Evolutionary conservation across 257 asterid species (phyloP).

Genomic region (Anisodus acutangulus): DNA sequence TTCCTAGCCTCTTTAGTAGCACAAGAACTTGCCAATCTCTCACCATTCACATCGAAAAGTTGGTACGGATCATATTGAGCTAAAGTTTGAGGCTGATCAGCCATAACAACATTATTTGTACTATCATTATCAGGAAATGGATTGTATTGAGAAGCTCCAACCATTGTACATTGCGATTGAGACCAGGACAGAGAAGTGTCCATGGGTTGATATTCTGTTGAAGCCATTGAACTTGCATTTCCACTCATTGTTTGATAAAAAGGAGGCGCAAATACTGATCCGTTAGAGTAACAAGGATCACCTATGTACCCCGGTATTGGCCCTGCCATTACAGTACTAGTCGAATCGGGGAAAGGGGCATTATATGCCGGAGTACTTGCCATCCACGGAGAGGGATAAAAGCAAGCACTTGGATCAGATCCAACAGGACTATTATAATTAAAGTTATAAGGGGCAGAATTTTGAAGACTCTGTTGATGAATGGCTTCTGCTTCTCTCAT

Average conservation of each 20-base stretch:
- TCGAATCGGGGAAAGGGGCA: not conserved
- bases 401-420: conserved; percentile 34
- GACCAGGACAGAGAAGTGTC: conserved; percentile 61
- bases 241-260: conserved; percentile 40
- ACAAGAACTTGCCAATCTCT: conserved; percentile 53
- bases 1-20: conserved; percentile 92
- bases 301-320: not conserved
- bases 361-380: conserved; percentile 25
- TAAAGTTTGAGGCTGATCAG: conserved; percentile 41
- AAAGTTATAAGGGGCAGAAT: conserved; percentile 3
- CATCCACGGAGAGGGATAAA: conserved; percentile 45
- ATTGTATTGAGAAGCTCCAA: conserved; percentile 43
- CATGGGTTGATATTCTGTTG: conserved; percentile 46
- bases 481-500: conserved; percentile 30
- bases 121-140: conserved; percentile 41
- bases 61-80: conserved; percentile 49
- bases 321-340: not conserved
- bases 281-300: not conserved
- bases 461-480: not conserved
- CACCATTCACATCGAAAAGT: conserved; percentile 53
- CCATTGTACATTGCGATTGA: conserved; percentile 39
- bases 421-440: too few species aligned
- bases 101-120: not conserved
- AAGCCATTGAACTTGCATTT: conserved; percentile 41
- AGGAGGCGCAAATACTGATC: conserved; percentile 38